Percentiles rank a stretch among this genome's conserved stretches.
Evolutionary conservation across 192 early-diverging fungal species (phyloP).

Genomic region (Phycomyces nitens): DNA sequence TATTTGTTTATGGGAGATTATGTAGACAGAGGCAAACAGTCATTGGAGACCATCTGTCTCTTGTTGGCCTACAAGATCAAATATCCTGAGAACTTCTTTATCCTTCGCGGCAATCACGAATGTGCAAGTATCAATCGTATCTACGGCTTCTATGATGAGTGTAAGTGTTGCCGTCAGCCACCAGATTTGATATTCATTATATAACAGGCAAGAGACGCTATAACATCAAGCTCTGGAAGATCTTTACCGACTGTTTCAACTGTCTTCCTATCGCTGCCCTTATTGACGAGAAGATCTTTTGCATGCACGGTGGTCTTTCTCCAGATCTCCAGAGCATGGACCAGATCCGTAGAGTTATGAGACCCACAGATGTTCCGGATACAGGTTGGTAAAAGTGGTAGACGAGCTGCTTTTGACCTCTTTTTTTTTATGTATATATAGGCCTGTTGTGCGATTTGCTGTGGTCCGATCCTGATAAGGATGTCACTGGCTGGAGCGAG

Average conservation of each 20-base stretch:
- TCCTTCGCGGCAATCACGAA: conserved; percentile 97
- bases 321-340: conserved; percentile 97
- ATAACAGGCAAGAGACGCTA: conserved; percentile 84
- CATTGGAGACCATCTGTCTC: conserved; percentile 93
- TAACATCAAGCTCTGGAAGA: conserved; percentile 99
- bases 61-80: conserved; percentile 98
- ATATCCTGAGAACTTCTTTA: conserved; percentile 99
- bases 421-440: conserved; percentile 23
- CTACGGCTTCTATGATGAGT: conserved; percentile 98
- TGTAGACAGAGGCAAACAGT: conserved; percentile 97
- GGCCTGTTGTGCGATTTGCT: conserved; percentile 91
- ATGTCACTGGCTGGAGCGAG: conserved; percentile 92
- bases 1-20: conserved; percentile 97
- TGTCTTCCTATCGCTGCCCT: conserved; percentile 95
- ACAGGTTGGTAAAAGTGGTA: conserved; percentile 58
- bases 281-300: conserved; percentile 97
- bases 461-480: conserved; percentile 98
- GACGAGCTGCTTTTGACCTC: background rate
- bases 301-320: conserved; percentile 96
- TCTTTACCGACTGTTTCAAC: conserved; percentile 98
- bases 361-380: conserved; percentile 96
- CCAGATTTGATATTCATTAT: background rate
- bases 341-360: conserved; percentile 94
- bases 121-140: conserved; percentile 90
- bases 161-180: conserved; percentile 42